Base-by-base conservation (phyloP, 2,329 filamentous ascomycete genomes). In the Fusarium citri region DNA sequence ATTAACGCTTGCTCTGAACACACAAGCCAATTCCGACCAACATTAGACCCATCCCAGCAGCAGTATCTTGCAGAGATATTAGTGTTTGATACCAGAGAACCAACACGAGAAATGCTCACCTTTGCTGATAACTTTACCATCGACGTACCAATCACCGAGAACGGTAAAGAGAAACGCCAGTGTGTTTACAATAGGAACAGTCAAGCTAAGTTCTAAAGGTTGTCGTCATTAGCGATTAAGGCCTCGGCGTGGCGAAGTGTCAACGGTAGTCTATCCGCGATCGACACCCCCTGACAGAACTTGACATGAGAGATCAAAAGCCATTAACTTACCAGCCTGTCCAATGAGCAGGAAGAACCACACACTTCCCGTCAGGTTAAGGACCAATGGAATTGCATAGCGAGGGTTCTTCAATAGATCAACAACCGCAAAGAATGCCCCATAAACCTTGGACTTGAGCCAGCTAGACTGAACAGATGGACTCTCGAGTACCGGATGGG, bases 291-390 rank as follows among this genome's bases (percentile, higher is more conserved):
- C 54, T 47, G 40, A 45, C 40, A 37, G 42, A 37, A 43, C 46
- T 50, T 66, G 47, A 61, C 60, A 54, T 43, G 59, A 31, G 31
- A 47, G 41, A 62, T 48, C 18, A 57, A 42, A 62, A 71, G 49
- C 22, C 47, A 22, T 15, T 47, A 58, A 54, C 91, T 74, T 81
- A 97, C 94, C 94, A 75, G 94, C 94, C 79, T 96, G 89, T 9
- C 95, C 95, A 81, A 98, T 95, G 70, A 98, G 84, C 72, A 98
- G 81, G 75, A 98, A 98, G 81, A 98, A 98, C 95, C 95, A 98
- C 58, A 98, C 87, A 77, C 94, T 97, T 30, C 95, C 95, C 5
- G 95, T 97, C 55, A 98, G 82, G 78, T 98, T 98, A 62, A 97
- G 81, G 55, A 97, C 81, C 72, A 98, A 81, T 22, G 95, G 95